Percentiles rank a stretch among this genome's conserved stretches.
Conservation (phyloP, 2,329 filamentous ascomycete species). For the Tympanopsis confertula region DNA sequence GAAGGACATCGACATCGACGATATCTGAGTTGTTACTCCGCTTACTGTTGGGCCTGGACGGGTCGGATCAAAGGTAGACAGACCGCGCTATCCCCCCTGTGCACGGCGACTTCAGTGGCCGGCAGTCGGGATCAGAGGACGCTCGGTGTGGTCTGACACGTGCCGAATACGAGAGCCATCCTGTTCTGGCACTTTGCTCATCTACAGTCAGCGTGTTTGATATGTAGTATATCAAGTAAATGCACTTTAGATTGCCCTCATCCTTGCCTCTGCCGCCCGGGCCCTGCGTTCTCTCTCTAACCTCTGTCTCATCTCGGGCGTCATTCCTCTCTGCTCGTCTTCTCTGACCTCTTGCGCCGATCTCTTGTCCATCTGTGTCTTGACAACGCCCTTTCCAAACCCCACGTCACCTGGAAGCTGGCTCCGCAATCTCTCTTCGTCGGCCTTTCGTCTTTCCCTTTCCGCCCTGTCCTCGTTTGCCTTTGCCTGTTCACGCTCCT, state of each 20-base stretch:
- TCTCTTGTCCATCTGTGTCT: slow-evolving; percentile 45
- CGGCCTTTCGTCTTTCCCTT: slow-evolving; percentile 56
- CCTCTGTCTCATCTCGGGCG: slow-evolving; percentile 72
- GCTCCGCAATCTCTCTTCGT: slow-evolving; percentile 59
- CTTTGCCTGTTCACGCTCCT: slow-evolving; percentile 59
- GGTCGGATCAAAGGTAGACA: too few relatives aligned
- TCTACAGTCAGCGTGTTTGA: too few relatives aligned
- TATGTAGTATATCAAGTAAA: too few relatives aligned
- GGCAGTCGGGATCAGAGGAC: too few relatives aligned
- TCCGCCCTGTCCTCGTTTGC: slow-evolving; percentile 49
- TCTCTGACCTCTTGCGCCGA: slow-evolving; percentile 71
- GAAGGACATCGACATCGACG: neutral
- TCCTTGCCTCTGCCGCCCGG: slow-evolving; percentile 78
- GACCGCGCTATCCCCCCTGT: too few relatives aligned
- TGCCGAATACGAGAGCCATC: too few relatives aligned
- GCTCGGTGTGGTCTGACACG: too few relatives aligned
- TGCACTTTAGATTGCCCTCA: too few relatives aligned
- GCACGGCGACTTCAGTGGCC: too few relatives aligned
- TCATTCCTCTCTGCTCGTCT: slow-evolving; percentile 75
- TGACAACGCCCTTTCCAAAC: too few relatives aligned
- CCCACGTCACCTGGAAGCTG: slow-evolving; percentile 49
- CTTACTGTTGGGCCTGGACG: too few relatives aligned
- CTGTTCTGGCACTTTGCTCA: too few relatives aligned
- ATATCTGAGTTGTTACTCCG: neutral
- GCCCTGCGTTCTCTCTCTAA: slow-evolving; percentile 83